Evolutionary conservation across 495 filamentous ascomycete genomes (phyloP).

Genomic region (Annulohypoxylon nitens): DNA sequence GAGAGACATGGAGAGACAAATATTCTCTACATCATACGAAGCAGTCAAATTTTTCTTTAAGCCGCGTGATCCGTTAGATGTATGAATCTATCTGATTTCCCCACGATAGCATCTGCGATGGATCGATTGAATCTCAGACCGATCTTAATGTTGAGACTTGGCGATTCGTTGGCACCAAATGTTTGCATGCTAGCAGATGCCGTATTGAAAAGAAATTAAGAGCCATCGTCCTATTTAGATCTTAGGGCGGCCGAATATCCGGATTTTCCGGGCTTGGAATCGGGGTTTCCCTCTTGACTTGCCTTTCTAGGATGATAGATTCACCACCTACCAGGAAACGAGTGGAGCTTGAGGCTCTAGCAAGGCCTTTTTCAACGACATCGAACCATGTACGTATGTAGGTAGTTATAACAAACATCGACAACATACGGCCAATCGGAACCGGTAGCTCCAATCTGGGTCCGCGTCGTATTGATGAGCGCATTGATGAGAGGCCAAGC

Average conservation of each 20-base stretch:
- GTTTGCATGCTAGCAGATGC: conserved; percentile 14
- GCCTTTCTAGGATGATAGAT: conserved; percentile 32
- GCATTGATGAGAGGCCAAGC: conserved; percentile 43
- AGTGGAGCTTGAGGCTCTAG: conserved; percentile 48
- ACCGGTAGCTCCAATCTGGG: conserved; percentile 24
- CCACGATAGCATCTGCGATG: neutral
- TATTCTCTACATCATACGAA: neutral
- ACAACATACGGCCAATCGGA: conserved; percentile 36
- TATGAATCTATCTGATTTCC: neutral
- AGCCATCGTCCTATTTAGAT: conserved; percentile 21
- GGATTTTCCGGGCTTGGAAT: conserved; percentile 30
- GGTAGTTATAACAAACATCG: conserved; percentile 33
- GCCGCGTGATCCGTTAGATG: neutral
- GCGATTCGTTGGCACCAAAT: conserved; percentile 19
- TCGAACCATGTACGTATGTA: conserved; percentile 35
- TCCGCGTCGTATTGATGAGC: conserved; percentile 40
- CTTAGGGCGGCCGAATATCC: conserved; percentile 25
- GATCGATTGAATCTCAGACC: conserved; percentile 10
- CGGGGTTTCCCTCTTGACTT: conserved; percentile 24
- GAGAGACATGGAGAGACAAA: neutral
- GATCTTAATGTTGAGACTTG: conserved; percentile 29
- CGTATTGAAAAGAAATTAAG: conserved; percentile 13
- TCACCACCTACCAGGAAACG: conserved; percentile 17
- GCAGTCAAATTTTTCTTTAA: neutral
- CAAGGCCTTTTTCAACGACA: conserved; percentile 33